Percentiles rank a stretch among this genome's conserved stretches.
Evolutionary conservation across 768 basidiomycete species (phyloP).

Genomic region (Russula compacta): DNA sequence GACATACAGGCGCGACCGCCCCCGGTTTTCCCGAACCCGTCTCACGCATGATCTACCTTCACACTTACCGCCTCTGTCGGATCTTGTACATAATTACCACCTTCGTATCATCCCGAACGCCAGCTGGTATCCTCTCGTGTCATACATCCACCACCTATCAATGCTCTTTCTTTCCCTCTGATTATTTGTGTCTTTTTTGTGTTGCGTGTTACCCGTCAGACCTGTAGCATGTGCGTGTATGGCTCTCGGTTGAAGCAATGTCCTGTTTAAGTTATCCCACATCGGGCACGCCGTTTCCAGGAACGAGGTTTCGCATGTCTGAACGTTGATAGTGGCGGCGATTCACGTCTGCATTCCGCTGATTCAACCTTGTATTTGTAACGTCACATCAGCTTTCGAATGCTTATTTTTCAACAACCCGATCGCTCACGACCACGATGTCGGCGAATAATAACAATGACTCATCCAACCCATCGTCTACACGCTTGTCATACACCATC

Average conservation of each 20-base stretch:
- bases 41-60: conserved; percentile 26
- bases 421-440: neutral
- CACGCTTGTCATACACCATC: conserved; percentile 27
- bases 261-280: conserved; percentile 18
- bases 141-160: conserved; percentile 17
- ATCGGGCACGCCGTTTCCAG: neutral
- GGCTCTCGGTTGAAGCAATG: conserved; percentile 27
- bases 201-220: conserved; percentile 22
- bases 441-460: neutral
- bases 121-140: conserved; percentile 7
- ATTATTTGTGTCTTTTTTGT: conserved; percentile 16
- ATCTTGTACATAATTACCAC: conserved; percentile 16
- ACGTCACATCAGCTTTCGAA: neutral
- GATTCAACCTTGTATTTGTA: neutral
- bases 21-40: conserved; percentile 33
- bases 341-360: neutral
- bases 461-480: neutral
- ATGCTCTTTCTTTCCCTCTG: conserved; percentile 15
- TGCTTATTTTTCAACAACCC: neutral
- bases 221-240: conserved; percentile 39
- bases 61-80: conserved; percentile 1
- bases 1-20: conserved; percentile 32
- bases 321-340: neutral
- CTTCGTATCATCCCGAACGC: conserved; percentile 1
- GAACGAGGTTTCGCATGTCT: neutral